phyloP scores from a whole-genome alignment of 176 grass and related monocot species.

The Oryza meridionalis region DNA sequence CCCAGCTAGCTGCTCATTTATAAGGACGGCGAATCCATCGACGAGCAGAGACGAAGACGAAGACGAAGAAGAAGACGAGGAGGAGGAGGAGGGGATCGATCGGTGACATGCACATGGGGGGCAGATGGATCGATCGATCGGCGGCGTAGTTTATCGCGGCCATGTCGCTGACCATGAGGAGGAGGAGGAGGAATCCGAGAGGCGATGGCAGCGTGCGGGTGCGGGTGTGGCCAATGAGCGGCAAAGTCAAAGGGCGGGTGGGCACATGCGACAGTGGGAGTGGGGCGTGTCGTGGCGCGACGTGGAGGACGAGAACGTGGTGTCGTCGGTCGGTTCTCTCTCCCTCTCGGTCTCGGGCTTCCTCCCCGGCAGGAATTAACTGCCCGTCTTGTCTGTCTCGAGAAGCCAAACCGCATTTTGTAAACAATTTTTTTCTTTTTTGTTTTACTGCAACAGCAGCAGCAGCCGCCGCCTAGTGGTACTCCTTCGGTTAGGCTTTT shows the following conservation, averaged over 20 bases:
- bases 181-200: slow-evolving; percentile 22
- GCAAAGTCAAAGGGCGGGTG: slow-evolving; percentile 26
- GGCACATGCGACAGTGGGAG: too few species aligned
- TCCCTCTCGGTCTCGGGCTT: not conserved
- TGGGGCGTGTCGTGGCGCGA: slow-evolving; percentile 19
- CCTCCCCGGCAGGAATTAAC: not conserved
- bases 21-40: not conserved
- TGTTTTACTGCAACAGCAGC: not conserved
- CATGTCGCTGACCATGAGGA: slow-evolving; percentile 44
- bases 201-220: not conserved
- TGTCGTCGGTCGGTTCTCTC: not conserved
- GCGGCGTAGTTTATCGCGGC: not conserved
- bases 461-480: too few species aligned
- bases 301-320: slow-evolving; percentile 17
- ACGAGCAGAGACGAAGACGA: too few species aligned
- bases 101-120: slow-evolving; percentile 22
- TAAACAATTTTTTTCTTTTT: not conserved
- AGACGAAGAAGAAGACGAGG: too few species aligned
- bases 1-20: not conserved
- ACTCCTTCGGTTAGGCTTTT: too few species aligned
- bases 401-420: slow-evolving; percentile 30
- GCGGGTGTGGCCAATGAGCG: slow-evolving; percentile 35
- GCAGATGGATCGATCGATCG: not conserved
- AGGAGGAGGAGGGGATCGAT: not conserved
- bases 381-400: slow-evolving; percentile 34